These are phyloP conservation scores for Potentilla sterilis DNA, from an alignment of 306 rosid genomes.

Conservation along the genomic window DNA sequence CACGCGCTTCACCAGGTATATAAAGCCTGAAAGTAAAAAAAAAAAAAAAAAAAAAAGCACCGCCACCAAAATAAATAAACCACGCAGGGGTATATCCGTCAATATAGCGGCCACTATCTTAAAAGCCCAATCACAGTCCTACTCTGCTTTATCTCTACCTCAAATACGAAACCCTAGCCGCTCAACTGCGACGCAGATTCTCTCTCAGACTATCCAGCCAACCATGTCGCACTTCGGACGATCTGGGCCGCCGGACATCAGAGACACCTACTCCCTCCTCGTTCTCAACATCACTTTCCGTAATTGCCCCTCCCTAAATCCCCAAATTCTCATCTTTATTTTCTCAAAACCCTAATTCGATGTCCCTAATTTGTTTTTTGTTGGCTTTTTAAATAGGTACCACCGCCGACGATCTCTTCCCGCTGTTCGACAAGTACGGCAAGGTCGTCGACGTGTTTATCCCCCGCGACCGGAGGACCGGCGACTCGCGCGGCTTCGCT, in stretches of 20 bases:
- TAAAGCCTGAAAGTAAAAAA: not conserved
- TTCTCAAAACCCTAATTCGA: not conserved
- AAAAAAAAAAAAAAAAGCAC: not conserved
- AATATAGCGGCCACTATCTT: not conserved
- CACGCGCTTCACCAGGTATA: not conserved
- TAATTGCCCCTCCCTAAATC: slow-evolving; percentile 15
- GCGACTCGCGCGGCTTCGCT: slow-evolving; percentile 72
- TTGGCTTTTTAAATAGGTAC: slow-evolving; percentile 38
- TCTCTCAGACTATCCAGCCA: not conserved
- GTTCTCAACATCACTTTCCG: slow-evolving; percentile 81
- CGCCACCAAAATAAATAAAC: not conserved
- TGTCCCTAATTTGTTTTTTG: not conserved
- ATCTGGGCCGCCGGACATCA: slow-evolving; percentile 80
- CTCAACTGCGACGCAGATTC: slow-evolving; percentile 14
- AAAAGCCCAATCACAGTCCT: no score
- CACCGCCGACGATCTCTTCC: slow-evolving; percentile 71
- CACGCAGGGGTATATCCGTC: slow-evolving; percentile 18
- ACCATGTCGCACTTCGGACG: slow-evolving; percentile 80
- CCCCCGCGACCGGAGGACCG: slow-evolving; percentile 73
- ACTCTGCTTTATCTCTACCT: not conserved
- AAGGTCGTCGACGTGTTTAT: slow-evolving; percentile 76
- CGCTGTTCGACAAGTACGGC: slow-evolving; percentile 72
- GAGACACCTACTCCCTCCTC: slow-evolving; percentile 75
- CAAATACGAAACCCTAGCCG: slow-evolving; percentile 41
- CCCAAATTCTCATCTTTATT: not conserved